Base-by-base conservation (phyloP, 2,329 filamentous ascomycete genomes). In the Clonostachys rosea region DNA sequence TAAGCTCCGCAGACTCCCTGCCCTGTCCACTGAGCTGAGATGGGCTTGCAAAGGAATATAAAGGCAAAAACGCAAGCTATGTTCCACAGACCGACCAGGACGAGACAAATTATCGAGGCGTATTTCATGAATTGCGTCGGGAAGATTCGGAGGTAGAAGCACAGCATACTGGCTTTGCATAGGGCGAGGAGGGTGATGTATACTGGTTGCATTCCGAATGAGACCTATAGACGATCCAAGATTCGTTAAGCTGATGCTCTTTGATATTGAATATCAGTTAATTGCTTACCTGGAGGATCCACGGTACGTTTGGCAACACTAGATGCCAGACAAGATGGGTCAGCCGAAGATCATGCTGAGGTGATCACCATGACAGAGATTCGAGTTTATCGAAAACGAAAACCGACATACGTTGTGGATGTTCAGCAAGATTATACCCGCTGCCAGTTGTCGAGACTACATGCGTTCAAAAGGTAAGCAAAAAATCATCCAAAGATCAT, bases 11-110 rank as follows among this genome's bases (percentile, higher is more conserved):
- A 70, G 5, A 37, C 50, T 24, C 59, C 58, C 8, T 56, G 52
- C 0, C 58, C 59, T 8, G 70, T 61, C 71, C 71, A 76, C 2
- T 70, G 60, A 47, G 68, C 72, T 7, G 64, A 54, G 6, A 76
- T 61, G 0, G 73, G 74, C 0, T 60, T 63, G 57, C 74, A 77
- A 40, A 73, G 65, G 54, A 77, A 76, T 47, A 75, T 64, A 54
- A 53, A 59, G 4, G 57, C 44, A 7, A 62, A 67, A 14, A 74
- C 57, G 44, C 67, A 70, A 16, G 67, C 62, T 41, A 74, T 62
- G n/a, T 62, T 56, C 71, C 73, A 76, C 34, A 56, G 51, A 35
- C 66, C 57, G 13, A 68, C 61, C 6, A 75, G 62, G 18, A 44
- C 47, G 5, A 66, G 64, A 7, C 71, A 56, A 6, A 58, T 54